These are phyloP conservation scores for Austroboletus novae-zelandiae DNA, from an alignment of 1,284 basidiomycete species.

Conservation along the genomic window DNA sequence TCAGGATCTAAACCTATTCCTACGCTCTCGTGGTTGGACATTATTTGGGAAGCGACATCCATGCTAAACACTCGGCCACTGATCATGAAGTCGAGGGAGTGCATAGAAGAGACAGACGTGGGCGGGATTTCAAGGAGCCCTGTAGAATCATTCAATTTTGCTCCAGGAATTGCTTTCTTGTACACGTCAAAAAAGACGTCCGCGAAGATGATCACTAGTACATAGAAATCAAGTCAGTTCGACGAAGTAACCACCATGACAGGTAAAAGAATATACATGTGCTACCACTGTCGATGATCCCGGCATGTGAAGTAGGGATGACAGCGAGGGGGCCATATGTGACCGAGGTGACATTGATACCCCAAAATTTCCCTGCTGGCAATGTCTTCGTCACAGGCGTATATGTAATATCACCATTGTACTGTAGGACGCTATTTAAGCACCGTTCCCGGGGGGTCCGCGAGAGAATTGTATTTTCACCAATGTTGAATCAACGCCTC, in stretches of 20 bases:
- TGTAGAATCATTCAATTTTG: conserved; percentile 11
- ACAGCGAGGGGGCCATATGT: conserved; percentile 15
- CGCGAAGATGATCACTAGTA: conserved; percentile 22
- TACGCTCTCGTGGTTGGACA: conserved; percentile 20
- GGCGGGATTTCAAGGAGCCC: conserved; percentile 21
- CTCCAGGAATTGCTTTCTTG: conserved; percentile 19
- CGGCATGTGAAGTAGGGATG: conserved; percentile 19
- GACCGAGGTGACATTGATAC: conserved; percentile 20
- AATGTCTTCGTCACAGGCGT: conserved; percentile 20
- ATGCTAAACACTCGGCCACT: conserved; percentile 12
- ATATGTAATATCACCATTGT: conserved; percentile 15
- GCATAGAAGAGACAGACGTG: conserved; percentile 18
- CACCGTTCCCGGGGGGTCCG: too few relatives aligned
- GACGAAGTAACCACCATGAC: neutral
- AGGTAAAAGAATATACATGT: conserved; percentile 7
- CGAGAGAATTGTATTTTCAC: conserved; percentile 9
- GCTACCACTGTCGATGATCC: conserved; percentile 20
- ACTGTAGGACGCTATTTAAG: neutral
- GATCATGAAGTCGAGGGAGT: conserved; percentile 21
- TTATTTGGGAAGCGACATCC: conserved; percentile 24
- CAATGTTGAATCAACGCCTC: conserved; percentile 19
- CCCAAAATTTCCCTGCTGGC: conserved; percentile 23
- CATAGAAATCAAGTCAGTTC: neutral
- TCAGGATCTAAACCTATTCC: conserved; percentile 11
- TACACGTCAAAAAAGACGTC: conserved; percentile 20